Evolutionary conservation across 2,329 filamentous ascomycete genomes (phyloP), one percentile per base, ranked within the genome.

Genomic region (Claviceps arundinis): DNA sequence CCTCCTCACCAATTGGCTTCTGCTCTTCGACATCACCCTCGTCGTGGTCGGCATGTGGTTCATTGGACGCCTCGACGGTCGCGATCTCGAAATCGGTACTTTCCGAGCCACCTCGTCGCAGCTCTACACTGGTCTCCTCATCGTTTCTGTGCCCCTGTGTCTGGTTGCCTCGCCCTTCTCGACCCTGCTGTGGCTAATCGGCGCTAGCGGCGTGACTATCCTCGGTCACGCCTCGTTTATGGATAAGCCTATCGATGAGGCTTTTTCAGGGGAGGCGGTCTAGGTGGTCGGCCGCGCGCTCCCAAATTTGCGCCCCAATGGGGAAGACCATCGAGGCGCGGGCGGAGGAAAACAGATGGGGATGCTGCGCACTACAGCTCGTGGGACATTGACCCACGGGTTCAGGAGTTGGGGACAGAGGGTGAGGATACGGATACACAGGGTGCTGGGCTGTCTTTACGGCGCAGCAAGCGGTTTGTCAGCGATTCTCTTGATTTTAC

Each of bases 251-350:
- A 95, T 97, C 77, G 93, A 97, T 84, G 91, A 94, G 90, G 90
- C 90, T 96, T 98, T 98, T 96, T 96, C 91, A 80, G 93, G 94
- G 90, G 93, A 98, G 91, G 91, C 93, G 90, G 93, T 98, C 87
- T 98, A 97, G 84, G 80, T 94, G 90, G 90, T 97, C 93, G 91
- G 89, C 91, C 91, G 93, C 93, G 86, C 93, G 85, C 90, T 95
- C 91, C 90, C 80, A 78, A 84, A 82, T 74, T 71, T 78, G 84
- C 85, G 89, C 89, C 90, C 87, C 84, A 77, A 81, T 90, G 87
- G 91, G 91, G 90, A 96, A 96, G 91, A 96, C 89, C 89, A 93
- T 87, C 88, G 80, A 86, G 88, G 86, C 86, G 83, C 79, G 81
- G 77, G 73, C 77, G 80, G 77, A 81, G 79, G 75, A 80, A 73